A percentile compares a stretch with the other conserved stretches of the same genome.
Evolutionary conservation across 2,329 filamentous ascomycete species (phyloP).

Genomic region (Tolypocladium amazonense): DNA sequence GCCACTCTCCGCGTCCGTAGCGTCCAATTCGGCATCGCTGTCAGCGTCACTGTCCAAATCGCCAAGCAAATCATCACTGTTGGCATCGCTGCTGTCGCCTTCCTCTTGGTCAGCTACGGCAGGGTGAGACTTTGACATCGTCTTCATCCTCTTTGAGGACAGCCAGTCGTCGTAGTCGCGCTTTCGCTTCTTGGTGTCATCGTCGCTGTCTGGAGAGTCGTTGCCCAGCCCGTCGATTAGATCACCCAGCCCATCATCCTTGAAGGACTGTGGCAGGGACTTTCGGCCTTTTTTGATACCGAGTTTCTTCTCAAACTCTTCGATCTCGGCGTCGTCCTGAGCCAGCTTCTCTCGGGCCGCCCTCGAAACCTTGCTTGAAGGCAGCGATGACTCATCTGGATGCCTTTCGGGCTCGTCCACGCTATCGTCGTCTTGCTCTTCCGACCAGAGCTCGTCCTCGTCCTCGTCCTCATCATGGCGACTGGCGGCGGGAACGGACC

Average conservation of each 20-base stretch:
- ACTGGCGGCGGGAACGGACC: background rate
- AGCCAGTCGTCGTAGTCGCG: conserved; percentile 50
- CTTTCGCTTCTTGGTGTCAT: conserved; percentile 52
- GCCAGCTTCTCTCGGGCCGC: conserved; percentile 45
- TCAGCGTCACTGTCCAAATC: conserved; percentile 15
- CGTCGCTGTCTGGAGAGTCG: conserved; percentile 37
- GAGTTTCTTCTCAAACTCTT: conserved; percentile 74
- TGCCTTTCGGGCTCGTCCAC: conserved; percentile 11
- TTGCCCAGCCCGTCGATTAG: conserved; percentile 54
- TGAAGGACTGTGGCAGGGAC: conserved; percentile 59
- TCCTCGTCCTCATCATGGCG: conserved; percentile 4
- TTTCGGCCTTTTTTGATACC: conserved; percentile 71
- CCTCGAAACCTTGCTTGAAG: conserved; percentile 14
- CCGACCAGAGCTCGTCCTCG: conserved; percentile 1
- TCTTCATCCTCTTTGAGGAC: conserved; percentile 37
- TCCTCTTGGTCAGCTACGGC: background rate
- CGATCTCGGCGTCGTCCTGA: conserved; percentile 82
- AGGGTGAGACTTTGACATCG: conserved; percentile 8
- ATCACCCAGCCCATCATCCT: conserved; percentile 74
- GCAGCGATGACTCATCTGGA: conserved; percentile 12
- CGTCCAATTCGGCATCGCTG: conserved; percentile 3
- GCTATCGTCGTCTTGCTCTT: conserved; percentile 1
- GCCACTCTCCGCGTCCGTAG: background rate
- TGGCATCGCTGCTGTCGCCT: background rate
- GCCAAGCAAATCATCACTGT: background rate